Base-by-base conservation (phyloP, 257 asterid genomes). In the Hygrophila difformis region DNA sequence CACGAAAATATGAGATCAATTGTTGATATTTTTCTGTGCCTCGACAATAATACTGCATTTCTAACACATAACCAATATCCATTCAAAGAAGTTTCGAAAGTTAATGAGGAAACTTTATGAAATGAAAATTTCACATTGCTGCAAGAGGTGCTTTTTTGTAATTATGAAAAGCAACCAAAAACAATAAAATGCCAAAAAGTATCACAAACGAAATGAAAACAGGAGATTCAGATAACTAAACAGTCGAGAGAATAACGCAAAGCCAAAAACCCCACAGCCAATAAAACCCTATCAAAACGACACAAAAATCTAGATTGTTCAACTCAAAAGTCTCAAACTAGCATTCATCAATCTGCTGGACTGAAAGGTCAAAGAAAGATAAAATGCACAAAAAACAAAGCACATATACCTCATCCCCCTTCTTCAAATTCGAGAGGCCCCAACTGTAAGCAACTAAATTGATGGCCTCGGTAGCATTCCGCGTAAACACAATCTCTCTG, bases 401-500 rank as follows among this genome's bases (percentile, higher is more conserved):
- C 3, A 24, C 4, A 26, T 35, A 43, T 31, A 91, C 98, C 96
- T 91, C 98, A 56, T 91, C 95, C 47, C 87, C 84, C 44, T 86
- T 65, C 57, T 80, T 82, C 57, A 91, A 68, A 67, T 82, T 82
- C 38, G 79, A 16, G 22, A 77, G 83, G 23, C 96, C 98, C 96
- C 96, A 91, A 65, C 84, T 60, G 70, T 82, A 74, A 55, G 98
- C 98, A 67, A 91, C 96, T 46, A 91, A 70, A 61, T 91, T 86
- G 55, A 91, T 86, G 18, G 95, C 98, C 73, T 91, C 98, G 0
- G 98, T 85, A 48, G 98, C 98, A 76, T 91, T 91, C 65, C 74
- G 66, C 15, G 98, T 91, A 60, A 91, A 91, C 67, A 91, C 88
- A 44, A 91, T 80, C 77, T 91, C 95, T 56, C 76, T 51, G 64